Evolutionary conservation across 495 filamentous ascomycete genomes (phyloP), one percentile per base, ranked within the genome.

Genomic region (Neurospora sp.): DNA sequence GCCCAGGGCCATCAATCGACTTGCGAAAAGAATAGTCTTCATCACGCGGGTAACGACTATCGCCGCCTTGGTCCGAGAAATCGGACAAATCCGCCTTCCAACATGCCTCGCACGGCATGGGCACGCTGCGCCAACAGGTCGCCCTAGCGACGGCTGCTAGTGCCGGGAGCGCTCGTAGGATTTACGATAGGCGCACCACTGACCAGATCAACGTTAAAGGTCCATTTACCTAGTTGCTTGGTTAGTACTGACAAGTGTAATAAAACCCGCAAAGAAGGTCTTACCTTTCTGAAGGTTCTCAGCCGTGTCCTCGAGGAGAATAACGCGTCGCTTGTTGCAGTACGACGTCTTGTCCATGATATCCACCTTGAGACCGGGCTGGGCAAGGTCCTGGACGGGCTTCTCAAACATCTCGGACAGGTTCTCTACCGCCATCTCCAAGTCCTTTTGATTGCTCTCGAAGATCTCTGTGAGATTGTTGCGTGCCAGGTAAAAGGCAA

Each of bases 331-430:
- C 80, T 94, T 95, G 78, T 91, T 97, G 84, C 97, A 98, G 79
- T 98, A 99, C 0, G 93, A 85, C 22, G 96, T 99, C 86, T 97
- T 98, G 78, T 99, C 94, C 89, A 99, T 91, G 80, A 99, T 98
- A 73, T 97, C 96, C 20, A 96, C 93, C 85, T 97, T 98, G 72
- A 97, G 86, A 74, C 87, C 86, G 0, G 82, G 68, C 20, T 89
- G 87, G 12, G 92, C 87, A 6, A 99, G 86, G 74, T 98, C 94
- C 9, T 89, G 81, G 16, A 93, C 92, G 0, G 94, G 93, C 84
- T 96, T 97, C 86, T 98, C 96, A 78, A 99, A 99, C 92, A 99
- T 96, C 82, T 97, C 94, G 68, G 92, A 96, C 68, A 99, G 85
- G 73, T 90, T 93, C 83, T 99, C 96, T 7, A 98, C 96, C 0